These are phyloP conservation scores for Penicillium atrosanguineum DNA, from an alignment of 495 filamentous ascomycete species.

Conservation along the genomic window DNA sequence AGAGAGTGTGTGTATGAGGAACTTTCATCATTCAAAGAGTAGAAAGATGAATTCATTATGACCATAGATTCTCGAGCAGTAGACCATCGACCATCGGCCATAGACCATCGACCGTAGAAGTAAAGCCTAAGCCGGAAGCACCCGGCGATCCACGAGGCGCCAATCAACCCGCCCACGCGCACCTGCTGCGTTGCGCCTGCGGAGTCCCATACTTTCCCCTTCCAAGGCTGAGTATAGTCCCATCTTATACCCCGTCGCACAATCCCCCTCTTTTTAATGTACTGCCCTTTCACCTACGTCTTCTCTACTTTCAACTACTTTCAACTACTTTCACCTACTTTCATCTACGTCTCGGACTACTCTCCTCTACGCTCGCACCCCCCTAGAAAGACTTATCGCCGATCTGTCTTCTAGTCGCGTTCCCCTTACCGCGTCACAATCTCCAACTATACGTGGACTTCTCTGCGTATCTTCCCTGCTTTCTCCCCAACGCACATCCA, in stretches of 20 bases:
- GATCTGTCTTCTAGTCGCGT: slow-evolving; percentile 15
- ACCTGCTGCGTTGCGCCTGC: slow-evolving; percentile 13
- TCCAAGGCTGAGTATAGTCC: slow-evolving; percentile 10
- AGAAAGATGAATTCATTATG: not conserved
- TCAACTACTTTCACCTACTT: not conserved
- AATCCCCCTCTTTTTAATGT: not conserved
- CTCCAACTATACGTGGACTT: slow-evolving; percentile 14
- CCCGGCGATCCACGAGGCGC: slow-evolving; percentile 24
- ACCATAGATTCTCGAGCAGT: not conserved
- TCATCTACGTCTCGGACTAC: not conserved
- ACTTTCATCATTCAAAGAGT: too few relatives aligned
- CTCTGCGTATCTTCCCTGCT: not conserved
- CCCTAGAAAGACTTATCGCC: slow-evolving; percentile 5
- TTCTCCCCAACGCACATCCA: not conserved
- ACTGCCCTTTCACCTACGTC: not conserved
- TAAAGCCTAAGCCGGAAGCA: slow-evolving; percentile 10
- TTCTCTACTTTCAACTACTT: not conserved
- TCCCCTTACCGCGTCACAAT: slow-evolving; percentile 25
- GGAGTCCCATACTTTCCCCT: slow-evolving; percentile 21
- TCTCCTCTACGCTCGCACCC: not conserved
- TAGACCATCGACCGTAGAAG: not conserved
- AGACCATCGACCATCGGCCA: too few relatives aligned
- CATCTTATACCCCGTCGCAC: slow-evolving; percentile 9
- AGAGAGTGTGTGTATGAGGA: not conserved
- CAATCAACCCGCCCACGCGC: slow-evolving; percentile 29